Percentiles rank a stretch among this genome's conserved stretches.
Evolutionary conservation across 805 yeast species (phyloP).

Genomic region (Teunomyces kruisii): DNA sequence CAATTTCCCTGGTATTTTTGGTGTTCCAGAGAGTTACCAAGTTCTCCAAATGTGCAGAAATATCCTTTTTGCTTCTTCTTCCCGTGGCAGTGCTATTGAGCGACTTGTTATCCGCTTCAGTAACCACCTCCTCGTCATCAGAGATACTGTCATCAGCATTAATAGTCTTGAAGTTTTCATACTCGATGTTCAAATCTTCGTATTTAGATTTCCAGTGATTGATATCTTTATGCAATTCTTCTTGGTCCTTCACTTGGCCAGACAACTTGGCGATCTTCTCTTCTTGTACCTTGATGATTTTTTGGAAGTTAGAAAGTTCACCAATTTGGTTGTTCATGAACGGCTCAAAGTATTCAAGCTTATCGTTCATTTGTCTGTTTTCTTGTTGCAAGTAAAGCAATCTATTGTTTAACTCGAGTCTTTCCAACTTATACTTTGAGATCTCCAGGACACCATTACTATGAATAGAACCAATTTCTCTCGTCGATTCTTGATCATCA

Average conservation of each 20-base stretch:
- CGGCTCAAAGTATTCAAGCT: constrained; percentile 48
- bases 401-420: constrained; percentile 44
- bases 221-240: constrained; percentile 44
- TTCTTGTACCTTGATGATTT: constrained; percentile 54
- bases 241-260: constrained; percentile 42
- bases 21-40: constrained; percentile 36
- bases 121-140: constrained; percentile 23
- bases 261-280: constrained; percentile 42
- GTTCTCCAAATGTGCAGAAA: constrained; percentile 35
- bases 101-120: constrained; percentile 20
- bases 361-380: constrained; percentile 40
- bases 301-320: constrained; percentile 53
- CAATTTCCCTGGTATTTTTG: constrained; percentile 8
- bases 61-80: constrained; percentile 25
- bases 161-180: constrained; percentile 38
- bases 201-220: constrained; percentile 48
- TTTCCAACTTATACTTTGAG: constrained; percentile 41
- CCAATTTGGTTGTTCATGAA: constrained; percentile 53
- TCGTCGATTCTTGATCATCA: constrained; percentile 14
- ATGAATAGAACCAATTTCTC: constrained; percentile 7
- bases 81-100: constrained; percentile 20
- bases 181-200: constrained; percentile 45
- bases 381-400: constrained; percentile 47
- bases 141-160: constrained; percentile 30
- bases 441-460: constrained; percentile 25